Base-by-base conservation (phyloP, 1,139 yeast species). In the Trichomonascaceae sp. region DNA sequence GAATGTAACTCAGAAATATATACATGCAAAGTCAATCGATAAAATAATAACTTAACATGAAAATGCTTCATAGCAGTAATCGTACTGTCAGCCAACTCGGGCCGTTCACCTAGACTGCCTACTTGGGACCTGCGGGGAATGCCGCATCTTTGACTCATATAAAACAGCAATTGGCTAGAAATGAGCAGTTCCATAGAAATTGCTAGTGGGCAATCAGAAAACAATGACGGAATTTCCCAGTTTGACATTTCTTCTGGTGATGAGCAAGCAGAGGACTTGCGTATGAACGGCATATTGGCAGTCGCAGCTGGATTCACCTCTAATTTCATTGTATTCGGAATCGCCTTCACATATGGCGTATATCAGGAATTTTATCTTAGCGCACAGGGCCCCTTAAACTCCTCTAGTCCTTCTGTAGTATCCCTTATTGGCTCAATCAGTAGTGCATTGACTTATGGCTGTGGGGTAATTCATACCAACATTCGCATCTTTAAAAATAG, bases 281-380 rank as follows among this genome's bases (percentile, higher is more conserved):
- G 41, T 15, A n/a, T 13, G 2, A 36, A 36, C 15, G 41, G 41
- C 17, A 36, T 36, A 2, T 17, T 36, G 9, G 41, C 17, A 9
- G 58, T 58, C n/a, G 27, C 48, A 8, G 61, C 61, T 1, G 61
- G 61, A n/a, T 58, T 58, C 47, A 47, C 55, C 6, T 57, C 56
- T 20, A 60, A 58, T 45, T 60, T 60, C 47, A 54, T 57, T 19
- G 62, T 60, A 8, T 60, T 61, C 46, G 64, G 64, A 3, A 55
- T 61, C 27, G 58, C 58, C 3, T 61, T 61, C 53, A 57, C 65
- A 8, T 61, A 51, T 54, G 65, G 65, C 49, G 63, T 61, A 38
- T 61, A 57, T 47, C 65, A 61, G 49, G 63, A 61, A 19, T 59
- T 55, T 41, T 61, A 61, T 45, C 46, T 57, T 7, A 50, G 57